Evolutionary conservation across 1,139 yeast genomes (phyloP).

Genomic region (Spencermartinsiella ligniputridi): DNA sequence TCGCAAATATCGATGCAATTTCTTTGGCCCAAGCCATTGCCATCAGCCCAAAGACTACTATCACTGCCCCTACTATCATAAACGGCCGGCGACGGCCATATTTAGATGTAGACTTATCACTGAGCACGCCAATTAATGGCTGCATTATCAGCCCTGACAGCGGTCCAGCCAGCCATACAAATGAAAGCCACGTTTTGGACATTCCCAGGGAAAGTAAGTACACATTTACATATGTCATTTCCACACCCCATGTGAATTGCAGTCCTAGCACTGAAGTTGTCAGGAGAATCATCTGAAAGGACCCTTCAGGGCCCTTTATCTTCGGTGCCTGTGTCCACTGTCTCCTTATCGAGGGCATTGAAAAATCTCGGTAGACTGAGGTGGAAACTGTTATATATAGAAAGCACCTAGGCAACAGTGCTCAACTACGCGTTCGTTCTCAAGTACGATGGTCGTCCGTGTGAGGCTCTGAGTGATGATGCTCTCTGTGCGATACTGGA

Average conservation of each 20-base stretch:
- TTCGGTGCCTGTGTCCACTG: constrained; percentile 17
- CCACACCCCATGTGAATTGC: constrained; percentile 42
- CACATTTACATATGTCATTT: constrained; percentile 38
- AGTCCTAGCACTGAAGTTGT: constrained; percentile 37
- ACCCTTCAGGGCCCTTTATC: constrained; percentile 30
- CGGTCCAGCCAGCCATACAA: constrained; percentile 63
- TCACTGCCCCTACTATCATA: constrained; percentile 47
- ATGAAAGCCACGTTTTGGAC: constrained; percentile 47
- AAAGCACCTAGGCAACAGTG: no score
- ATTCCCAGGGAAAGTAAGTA: constrained; percentile 48
- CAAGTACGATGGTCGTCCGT: no score
- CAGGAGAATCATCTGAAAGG: constrained; percentile 31
- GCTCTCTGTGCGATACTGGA: no score
- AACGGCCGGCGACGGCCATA: constrained; percentile 54
- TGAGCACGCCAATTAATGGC: constrained; percentile 53
- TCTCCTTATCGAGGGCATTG: background rate
- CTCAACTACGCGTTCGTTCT: no score
- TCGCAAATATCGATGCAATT: constrained; percentile 25
- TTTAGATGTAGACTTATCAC: constrained; percentile 44
- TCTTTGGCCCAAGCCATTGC: constrained; percentile 46
- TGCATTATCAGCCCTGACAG: constrained; percentile 56
- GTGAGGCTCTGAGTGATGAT: no score
- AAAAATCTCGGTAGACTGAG: no score
- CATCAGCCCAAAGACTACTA: constrained; percentile 43
- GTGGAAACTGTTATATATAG: no score